Evolutionary conservation across 2,329 filamentous ascomycete genomes (phyloP).

Genomic region (Macrophomina pseudophaseolina): DNA sequence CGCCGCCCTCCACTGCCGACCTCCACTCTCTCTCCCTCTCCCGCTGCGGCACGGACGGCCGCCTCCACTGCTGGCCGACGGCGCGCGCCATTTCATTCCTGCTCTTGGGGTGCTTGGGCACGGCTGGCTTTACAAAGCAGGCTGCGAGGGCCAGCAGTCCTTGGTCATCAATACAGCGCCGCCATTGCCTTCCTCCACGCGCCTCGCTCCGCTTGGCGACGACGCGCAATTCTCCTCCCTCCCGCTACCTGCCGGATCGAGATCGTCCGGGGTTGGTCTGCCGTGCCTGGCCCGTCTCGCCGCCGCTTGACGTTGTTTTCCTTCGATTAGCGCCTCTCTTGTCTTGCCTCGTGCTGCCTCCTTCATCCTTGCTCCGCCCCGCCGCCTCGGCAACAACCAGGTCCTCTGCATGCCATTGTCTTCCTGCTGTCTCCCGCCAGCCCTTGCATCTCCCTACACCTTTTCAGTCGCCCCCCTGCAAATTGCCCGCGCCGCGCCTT

Average conservation of each 20-base stretch:
- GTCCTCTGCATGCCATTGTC: too few relatives aligned
- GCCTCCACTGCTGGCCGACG: neutral
- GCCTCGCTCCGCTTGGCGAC: neutral
- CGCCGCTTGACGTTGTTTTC: neutral
- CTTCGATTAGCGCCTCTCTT: neutral
- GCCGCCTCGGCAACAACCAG: neutral
- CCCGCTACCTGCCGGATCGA: neutral
- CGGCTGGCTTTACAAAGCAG: neutral
- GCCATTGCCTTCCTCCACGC: neutral
- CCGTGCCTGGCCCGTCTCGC: constrained; percentile 7
- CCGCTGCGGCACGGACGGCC: too few relatives aligned
- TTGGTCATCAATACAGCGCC: neutral
- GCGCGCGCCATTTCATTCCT: too few relatives aligned
- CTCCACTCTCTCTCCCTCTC: too few relatives aligned
- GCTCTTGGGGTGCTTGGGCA: neutral
- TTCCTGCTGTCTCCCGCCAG: too few relatives aligned
- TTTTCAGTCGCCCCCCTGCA: neutral
- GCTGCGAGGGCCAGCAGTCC: neutral
- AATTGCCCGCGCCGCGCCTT: neutral
- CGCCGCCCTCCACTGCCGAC: neutral
- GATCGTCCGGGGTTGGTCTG: neutral
- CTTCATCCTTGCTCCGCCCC: too few relatives aligned
- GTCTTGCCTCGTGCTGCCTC: neutral
- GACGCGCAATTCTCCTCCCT: neutral
- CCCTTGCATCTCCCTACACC: too few relatives aligned